Evolutionary conservation across 768 basidiomycete species (phyloP).

Genomic region (Russula lepida): DNA sequence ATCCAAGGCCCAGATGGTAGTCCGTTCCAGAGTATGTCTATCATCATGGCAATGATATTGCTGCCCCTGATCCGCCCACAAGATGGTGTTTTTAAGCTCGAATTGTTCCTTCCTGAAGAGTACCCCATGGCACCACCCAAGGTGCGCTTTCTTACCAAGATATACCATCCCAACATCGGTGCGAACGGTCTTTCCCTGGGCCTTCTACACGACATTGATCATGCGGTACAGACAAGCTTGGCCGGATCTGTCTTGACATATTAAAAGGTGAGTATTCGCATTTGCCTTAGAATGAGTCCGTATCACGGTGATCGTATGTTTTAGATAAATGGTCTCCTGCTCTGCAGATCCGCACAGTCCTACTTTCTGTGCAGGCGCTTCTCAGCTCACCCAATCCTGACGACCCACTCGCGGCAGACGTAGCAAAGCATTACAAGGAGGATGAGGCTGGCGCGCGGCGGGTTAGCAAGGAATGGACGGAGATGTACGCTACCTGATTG

Average conservation of each 20-base stretch:
- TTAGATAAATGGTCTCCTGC: constrained; percentile 99
- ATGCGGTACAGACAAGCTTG: constrained; percentile 74
- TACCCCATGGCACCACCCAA: constrained; percentile 99
- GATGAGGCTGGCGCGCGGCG: constrained; percentile 88
- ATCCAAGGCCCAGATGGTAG: constrained; percentile 92
- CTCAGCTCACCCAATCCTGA: constrained; percentile 95
- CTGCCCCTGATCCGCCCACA: constrained; percentile 26
- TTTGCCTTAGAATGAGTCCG: neutral
- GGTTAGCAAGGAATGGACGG: constrained; percentile 94
- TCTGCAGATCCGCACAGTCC: constrained; percentile 94
- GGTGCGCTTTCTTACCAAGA: constrained; percentile 95
- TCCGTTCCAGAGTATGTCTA: constrained; percentile 62
- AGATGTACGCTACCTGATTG: constrained; percentile 60
- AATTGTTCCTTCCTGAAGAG: constrained; percentile 96
- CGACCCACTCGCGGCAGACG: constrained; percentile 88
- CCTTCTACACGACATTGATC: neutral
- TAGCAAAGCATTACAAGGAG: constrained; percentile 98
- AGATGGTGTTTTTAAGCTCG: constrained; percentile 94
- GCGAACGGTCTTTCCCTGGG: constrained; percentile 25
- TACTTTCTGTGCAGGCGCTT: constrained; percentile 95
- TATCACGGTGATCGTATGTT: neutral
- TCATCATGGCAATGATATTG: neutral
- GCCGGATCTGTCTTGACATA: constrained; percentile 96
- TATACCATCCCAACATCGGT: constrained; percentile 99
- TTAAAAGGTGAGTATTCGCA: constrained; percentile 65